Evolutionary conservation across 2,329 filamentous ascomycete genomes (phyloP), one percentile per base, ranked within the genome.

Genomic region (Geosmithia putterillii): DNA sequence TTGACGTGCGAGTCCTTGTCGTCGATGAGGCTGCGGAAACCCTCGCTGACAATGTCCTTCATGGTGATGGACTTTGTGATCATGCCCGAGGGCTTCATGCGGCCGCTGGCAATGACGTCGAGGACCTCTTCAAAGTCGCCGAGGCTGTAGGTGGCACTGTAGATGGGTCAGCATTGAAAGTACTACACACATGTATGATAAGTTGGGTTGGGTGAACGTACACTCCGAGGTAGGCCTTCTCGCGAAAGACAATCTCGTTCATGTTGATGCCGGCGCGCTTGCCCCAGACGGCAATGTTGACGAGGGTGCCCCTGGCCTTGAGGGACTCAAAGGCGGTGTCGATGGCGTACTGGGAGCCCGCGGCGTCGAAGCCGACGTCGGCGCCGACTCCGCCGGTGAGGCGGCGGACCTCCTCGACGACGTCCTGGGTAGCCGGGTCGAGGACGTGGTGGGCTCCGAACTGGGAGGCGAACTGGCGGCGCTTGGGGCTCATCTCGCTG

Each of bases 211-310:
- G 15, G 28, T 18, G 12, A 3, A 48, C 51, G 45, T 43, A 52
- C 51, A 51, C 51, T 38, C 51, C 51, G 45, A 51, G 47, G 37
- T 52, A 52, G n/a, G 38, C 25, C 39, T 46, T 46, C 43, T 52
- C 51, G 17, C 51, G 47, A 40, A 51, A 52, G 15, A 51, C 47
- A 25, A 52, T 38, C 34, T 50, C 44, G 34, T 52, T 52, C 51
- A 52, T 52, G 39, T 49, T 45, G 42, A 80, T 69, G 0, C 65
- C 63, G 4, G 76, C 64, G 7, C 62, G 61, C 43, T 67, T 73
- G 51, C 79, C 75, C 74, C 75, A 81, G 3, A 82, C 73, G 0
- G 78, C 75, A n/a, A 82, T 68, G 47, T 82, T 82, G 2, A 82
- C 67, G 0, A 83, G 65, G 0, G 72, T 74, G 0, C 77, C 79